phyloP scores from a whole-genome alignment of 208 protist genomes.

The Lotmaria passim region DNA sequence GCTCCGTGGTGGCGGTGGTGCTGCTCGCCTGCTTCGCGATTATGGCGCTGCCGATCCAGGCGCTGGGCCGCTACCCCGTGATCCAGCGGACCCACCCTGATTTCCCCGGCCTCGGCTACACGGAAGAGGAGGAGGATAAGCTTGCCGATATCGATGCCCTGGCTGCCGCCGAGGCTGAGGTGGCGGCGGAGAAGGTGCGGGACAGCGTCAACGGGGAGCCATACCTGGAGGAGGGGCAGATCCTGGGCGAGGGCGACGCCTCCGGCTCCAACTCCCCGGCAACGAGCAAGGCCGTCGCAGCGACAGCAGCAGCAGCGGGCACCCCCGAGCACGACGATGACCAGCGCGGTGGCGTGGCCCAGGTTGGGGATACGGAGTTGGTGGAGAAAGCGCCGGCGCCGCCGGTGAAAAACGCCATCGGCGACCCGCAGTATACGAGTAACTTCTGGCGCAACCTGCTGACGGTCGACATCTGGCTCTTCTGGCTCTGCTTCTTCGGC shows the following conservation, averaged over 20 bases:
- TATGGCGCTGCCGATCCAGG: constrained; percentile 73
- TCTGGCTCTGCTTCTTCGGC: constrained; percentile 72
- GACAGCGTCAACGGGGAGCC: not conserved
- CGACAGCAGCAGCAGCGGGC: not conserved
- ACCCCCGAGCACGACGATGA: not conserved
- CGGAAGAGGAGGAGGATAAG: constrained; percentile 25
- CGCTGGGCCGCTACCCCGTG: constrained; percentile 60
- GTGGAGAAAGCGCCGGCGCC: constrained; percentile 9
- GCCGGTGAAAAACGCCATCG: constrained; percentile 23
- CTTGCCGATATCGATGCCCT: constrained; percentile 17
- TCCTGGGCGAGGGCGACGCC: not conserved
- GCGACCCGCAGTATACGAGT: constrained; percentile 62
- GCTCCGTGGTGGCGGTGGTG: constrained; percentile 49
- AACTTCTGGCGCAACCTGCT: constrained; percentile 75
- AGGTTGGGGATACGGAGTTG: constrained; percentile 6
- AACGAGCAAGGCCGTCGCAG: not conserved
- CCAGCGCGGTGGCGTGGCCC: not conserved
- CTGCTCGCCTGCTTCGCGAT: constrained; percentile 57
- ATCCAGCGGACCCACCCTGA: constrained; percentile 45
- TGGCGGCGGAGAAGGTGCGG: not conserved
- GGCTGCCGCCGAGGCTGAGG: constrained; percentile 7
- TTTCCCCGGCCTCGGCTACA: constrained; percentile 45
- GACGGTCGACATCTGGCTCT: constrained; percentile 71
- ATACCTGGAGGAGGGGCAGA: constrained; percentile 8
- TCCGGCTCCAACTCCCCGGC: not conserved